Percentiles rank a stretch among this genome's conserved stretches.
phyloP scores from a whole-genome alignment of 2,329 filamentous ascomycete genomes.

The Aspergillus hiratsukae region DNA sequence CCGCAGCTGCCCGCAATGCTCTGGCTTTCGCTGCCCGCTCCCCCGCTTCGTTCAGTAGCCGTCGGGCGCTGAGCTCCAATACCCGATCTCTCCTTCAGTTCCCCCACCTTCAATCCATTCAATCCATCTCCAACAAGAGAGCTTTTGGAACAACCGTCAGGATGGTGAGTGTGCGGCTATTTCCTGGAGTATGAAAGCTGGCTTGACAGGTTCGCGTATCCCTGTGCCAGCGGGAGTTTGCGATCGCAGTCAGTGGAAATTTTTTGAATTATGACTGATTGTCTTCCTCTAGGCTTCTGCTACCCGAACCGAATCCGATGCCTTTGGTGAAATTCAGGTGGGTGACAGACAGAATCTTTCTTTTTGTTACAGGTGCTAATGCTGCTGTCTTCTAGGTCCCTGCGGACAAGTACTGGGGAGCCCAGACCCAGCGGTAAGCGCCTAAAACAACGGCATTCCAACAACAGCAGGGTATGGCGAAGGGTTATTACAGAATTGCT shows the following conservation, averaged over 20 bases:
- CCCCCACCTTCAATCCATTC: constrained; percentile 34
- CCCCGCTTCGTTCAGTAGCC: constrained; percentile 23
- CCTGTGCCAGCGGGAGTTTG: background rate
- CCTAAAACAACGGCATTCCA: background rate
- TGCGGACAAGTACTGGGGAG: constrained; percentile 95
- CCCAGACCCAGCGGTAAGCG: constrained; percentile 77
- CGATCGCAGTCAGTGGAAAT: background rate
- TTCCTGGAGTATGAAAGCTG: constrained; percentile 5
- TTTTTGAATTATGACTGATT: background rate
- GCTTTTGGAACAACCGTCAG: constrained; percentile 35
- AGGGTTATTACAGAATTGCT: constrained; percentile 10
- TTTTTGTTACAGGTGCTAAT: constrained; percentile 11
- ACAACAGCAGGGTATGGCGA: background rate
- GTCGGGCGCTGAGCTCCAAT: constrained; percentile 29
- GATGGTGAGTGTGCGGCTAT: constrained; percentile 28
- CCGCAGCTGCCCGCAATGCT: constrained; percentile 29
- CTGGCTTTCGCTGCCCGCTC: constrained; percentile 26
- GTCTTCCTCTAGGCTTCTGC: constrained; percentile 28
- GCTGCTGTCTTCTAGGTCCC: constrained; percentile 52
- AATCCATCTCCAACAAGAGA: constrained; percentile 28
- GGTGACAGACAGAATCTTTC: constrained; percentile 9
- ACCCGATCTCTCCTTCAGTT: constrained; percentile 28
- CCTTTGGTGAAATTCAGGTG: constrained; percentile 88
- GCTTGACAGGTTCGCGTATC: background rate
- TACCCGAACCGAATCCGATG: constrained; percentile 87